phyloP scores from a whole-genome alignment of 176 grass and related monocot genomes.

The Aegilops sharonensis region DNA sequence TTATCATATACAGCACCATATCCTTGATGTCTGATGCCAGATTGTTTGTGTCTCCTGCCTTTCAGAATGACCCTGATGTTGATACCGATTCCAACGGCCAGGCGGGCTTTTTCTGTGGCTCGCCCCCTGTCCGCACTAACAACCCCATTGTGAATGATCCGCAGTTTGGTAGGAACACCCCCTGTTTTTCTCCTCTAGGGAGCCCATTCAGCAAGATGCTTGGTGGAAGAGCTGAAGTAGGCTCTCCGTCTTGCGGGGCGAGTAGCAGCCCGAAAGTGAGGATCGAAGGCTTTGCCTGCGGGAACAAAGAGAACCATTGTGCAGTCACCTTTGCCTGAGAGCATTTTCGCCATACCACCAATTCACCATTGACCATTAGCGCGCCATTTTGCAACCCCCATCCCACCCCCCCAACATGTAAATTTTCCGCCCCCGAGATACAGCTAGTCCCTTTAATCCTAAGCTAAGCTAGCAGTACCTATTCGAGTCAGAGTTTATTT shows the following conservation, averaged over 20 bases:
- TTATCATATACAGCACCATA: background rate
- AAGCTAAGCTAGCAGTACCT: slow-evolving; percentile 21
- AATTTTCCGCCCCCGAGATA: slow-evolving; percentile 29
- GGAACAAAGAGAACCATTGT: slow-evolving; percentile 58
- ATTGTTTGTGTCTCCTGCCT: background rate
- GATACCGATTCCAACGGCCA: slow-evolving; percentile 54
- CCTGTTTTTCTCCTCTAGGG: slow-evolving; percentile 55
- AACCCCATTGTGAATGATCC: slow-evolving; percentile 81
- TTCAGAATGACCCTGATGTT: slow-evolving; percentile 63
- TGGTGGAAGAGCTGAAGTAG: slow-evolving; percentile 48
- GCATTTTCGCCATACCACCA: slow-evolving; percentile 6
- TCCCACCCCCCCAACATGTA: slow-evolving; percentile 22
- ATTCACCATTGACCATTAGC: slow-evolving; percentile 6
- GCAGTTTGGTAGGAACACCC: slow-evolving; percentile 60
- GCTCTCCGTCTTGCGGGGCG: slow-evolving; percentile 66
- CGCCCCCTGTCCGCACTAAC: slow-evolving; percentile 83
- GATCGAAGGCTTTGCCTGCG: slow-evolving; percentile 81
- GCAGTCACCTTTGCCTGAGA: slow-evolving; percentile 66
- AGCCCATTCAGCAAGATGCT: slow-evolving; percentile 55
- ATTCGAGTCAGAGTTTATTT: background rate
- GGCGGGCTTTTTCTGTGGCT: slow-evolving; percentile 71
- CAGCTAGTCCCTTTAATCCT: slow-evolving; percentile 37
- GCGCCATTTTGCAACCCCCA: slow-evolving; percentile 16
- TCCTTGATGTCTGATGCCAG: slow-evolving; percentile 15
- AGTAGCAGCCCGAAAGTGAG: slow-evolving; percentile 82